phyloP scores from a whole-genome alignment of 192 early-diverging fungal species.

The Physocladia obscura region DNA sequence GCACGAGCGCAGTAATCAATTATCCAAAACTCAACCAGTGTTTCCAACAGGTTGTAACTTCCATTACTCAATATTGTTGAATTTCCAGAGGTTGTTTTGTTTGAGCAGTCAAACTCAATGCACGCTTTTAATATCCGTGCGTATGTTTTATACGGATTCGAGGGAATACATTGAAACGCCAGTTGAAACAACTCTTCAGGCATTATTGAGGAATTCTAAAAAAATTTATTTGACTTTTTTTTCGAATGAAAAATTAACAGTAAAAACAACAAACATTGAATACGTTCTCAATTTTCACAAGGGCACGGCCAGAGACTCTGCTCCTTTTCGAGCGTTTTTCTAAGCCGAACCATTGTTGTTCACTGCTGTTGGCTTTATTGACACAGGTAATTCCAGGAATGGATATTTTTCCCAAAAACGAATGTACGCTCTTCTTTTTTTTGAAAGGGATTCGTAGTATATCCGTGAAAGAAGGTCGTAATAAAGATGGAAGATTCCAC shows the following conservation, averaged over 20 bases:
- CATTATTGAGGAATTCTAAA: not conserved
- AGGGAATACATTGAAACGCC: conserved; percentile 7
- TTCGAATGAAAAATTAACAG: not conserved
- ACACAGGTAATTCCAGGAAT: not conserved
- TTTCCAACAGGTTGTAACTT: conserved; percentile 4
- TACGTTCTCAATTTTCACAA: not conserved
- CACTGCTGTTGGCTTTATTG: not conserved
- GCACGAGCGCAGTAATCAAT: conserved; percentile 8
- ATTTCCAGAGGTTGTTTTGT: not conserved
- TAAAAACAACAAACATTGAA: not conserved
- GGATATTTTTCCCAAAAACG: conserved; percentile 4
- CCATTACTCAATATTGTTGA: not conserved
- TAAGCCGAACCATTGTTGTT: conserved; percentile 19
- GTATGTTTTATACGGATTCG: not conserved
- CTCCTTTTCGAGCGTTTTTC: conserved; percentile 3
- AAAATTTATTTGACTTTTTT: not conserved
- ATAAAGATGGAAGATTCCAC: conserved; percentile 15
- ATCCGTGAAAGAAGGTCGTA: not conserved
- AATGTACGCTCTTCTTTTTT: not conserved
- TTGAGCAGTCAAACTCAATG: not conserved
- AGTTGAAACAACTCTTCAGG: not conserved
- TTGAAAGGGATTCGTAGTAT: not conserved
- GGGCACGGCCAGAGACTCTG: conserved; percentile 12
- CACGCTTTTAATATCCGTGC: not conserved
- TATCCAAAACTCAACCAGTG: conserved; percentile 28